A percentile compares a stretch with the other conserved stretches of the same genome.
phyloP scores from a whole-genome alignment of 352 stramenopile species.

The Salisapilia sapeloensis region DNA sequence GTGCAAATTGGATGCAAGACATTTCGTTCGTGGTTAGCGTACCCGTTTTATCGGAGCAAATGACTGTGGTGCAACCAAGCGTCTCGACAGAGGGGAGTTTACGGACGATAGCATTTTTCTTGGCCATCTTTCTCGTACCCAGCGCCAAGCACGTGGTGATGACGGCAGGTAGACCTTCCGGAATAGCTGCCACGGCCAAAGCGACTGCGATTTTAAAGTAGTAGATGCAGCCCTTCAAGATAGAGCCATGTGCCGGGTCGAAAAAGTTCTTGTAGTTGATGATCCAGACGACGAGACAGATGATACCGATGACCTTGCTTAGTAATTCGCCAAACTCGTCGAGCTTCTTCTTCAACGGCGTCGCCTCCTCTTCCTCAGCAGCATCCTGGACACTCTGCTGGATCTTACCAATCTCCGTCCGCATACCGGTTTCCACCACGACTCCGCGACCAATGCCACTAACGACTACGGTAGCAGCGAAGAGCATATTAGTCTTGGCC shows the following conservation, averaged over 20 bases:
- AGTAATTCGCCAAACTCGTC: conserved; percentile 97
- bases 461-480: conserved; percentile 95
- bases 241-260: conserved; percentile 65
- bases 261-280: conserved; percentile 97
- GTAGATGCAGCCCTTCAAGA: conserved; percentile 95
- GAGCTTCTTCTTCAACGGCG: conserved; percentile 94
- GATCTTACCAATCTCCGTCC: conserved; percentile 98
- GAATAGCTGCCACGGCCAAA: conserved; percentile 96
- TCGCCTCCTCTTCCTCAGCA: conserved; percentile 88
- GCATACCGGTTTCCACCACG: conserved; percentile 93
- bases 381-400: conserved; percentile 85
- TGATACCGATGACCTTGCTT: conserved; percentile 93
- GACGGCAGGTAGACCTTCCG: conserved; percentile 95
- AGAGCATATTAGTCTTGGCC: conserved; percentile 94
- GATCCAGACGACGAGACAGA: conserved; percentile 94
- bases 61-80: conserved; percentile 91
- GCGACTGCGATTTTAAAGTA: conserved; percentile 99
- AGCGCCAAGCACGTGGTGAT: conserved; percentile 96
- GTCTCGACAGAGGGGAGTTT: conserved; percentile 97
- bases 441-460: conserved; percentile 87
- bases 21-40: conserved; percentile 99
- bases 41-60: conserved; percentile 89
- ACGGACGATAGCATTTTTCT: conserved; percentile 96
- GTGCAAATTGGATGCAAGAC: conserved; percentile 74
- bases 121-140: conserved; percentile 92